Percentiles rank a stretch among this genome's conserved stretches.
Conservation (phyloP, 768 basidiomycete genomes). For the Suillus brevipes region DNA sequence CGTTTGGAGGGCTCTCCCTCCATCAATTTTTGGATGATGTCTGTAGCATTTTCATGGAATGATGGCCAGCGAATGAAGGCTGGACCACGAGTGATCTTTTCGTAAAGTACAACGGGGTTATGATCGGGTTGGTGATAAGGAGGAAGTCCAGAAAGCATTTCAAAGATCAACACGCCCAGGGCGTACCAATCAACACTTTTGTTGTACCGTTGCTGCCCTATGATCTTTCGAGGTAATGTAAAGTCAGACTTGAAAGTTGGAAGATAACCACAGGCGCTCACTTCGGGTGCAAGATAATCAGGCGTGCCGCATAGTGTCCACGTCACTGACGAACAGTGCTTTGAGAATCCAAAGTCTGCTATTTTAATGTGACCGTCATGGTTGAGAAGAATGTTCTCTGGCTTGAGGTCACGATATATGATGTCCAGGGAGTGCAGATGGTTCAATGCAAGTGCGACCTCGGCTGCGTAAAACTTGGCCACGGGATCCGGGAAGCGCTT, state of each 20-base stretch:
- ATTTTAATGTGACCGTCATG: conserved; percentile 97
- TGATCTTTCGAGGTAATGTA: conserved; percentile 48
- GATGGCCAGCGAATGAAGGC: conserved; percentile 76
- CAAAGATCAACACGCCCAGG: conserved; percentile 93
- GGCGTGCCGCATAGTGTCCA: conserved; percentile 97
- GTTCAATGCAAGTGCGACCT: conserved; percentile 90
- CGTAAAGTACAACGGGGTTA: conserved; percentile 86
- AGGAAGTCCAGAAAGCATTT: conserved; percentile 95
- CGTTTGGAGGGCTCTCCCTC: conserved; percentile 86
- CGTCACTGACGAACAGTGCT: conserved; percentile 80
- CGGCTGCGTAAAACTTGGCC: conserved; percentile 96
- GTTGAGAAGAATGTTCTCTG: conserved; percentile 92
- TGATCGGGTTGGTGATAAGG: conserved; percentile 90
- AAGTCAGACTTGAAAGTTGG: neutral
- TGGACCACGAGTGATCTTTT: conserved; percentile 83
- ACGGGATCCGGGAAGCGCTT: conserved; percentile 96
- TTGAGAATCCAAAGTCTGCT: conserved; percentile 96
- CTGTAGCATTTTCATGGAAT: conserved; percentile 74
- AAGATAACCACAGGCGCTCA: conserved; percentile 27
- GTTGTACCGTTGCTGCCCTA: conserved; percentile 83
- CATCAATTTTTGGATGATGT: conserved; percentile 89
- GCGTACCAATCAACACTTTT: conserved; percentile 99
- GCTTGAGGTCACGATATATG: conserved; percentile 97
- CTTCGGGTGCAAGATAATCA: conserved; percentile 96
- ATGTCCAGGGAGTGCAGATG: conserved; percentile 86